Base-by-base conservation (phyloP, 2,329 filamentous ascomycete species). In the Sclerotinia spermophila region DNA sequence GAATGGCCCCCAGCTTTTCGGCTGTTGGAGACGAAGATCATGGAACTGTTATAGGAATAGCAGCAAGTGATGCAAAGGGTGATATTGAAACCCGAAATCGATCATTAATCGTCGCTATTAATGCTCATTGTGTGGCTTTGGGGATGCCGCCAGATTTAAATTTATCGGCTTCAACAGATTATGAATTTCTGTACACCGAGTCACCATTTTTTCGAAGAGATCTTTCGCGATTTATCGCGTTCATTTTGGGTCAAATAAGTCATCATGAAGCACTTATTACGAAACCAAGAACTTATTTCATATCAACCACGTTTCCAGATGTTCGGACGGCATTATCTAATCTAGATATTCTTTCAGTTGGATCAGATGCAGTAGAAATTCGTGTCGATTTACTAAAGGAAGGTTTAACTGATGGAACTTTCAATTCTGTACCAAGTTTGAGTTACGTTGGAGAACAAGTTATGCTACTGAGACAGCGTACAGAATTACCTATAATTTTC, bases 401-500 rank as follows among this genome's bases (percentile, higher is more conserved):
- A 76, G 89, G 91, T 6, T 82, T 89, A 11, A 81, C 82, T 24
- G 85, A 92, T 75, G 89, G 88, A 11, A 83, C 83, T 2, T 88
- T 87, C 75, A 88, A 87, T 42, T 81, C 85, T 51, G 85, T 96
- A 30, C 92, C 93, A 4, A 95, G 92, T 78, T 80, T 96, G 75
- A 90, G 90, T 78, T 96, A 96, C 80, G 92, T 96, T 15, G 93
- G 92, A 40, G 89, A 95, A 80, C 93, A 96, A 80, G 85, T 97
- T 70, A 94, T 95, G 92, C 82, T 93, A 2, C 81, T 97, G 72
- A 88, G 93, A 35, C 92, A 96, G 80, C 87, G 92, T 73, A 96
- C 92, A 0, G 93, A 96, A 77, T 83, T 97, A 56, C 93, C 93
- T n/a, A 93, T 97, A 78, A 94, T 96, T 70, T 95, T 95, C 79